A percentile compares a stretch with the other conserved stretches of the same genome.
These are phyloP conservation scores for Madurella fahalii DNA, from an alignment of 2,329 filamentous ascomycete genomes.

Conservation along the genomic window DNA sequence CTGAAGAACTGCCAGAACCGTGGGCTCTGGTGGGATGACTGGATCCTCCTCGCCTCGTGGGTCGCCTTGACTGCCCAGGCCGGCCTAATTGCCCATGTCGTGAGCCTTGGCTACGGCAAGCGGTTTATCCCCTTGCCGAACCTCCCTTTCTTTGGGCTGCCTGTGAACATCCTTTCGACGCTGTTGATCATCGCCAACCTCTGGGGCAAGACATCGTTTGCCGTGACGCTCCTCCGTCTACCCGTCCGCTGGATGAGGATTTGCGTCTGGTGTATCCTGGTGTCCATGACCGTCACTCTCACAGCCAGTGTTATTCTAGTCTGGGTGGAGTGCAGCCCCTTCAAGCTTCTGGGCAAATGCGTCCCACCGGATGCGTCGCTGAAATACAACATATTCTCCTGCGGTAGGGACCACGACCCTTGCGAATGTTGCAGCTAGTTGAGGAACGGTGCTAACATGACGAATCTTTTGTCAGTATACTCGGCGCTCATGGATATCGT, in stretches of 20 bases:
- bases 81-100: slow-evolving; percentile 14
- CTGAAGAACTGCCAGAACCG: slow-evolving; percentile 22
- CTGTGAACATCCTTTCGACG: slow-evolving; percentile 14
- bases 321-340: neutral
- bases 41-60: slow-evolving; percentile 20
- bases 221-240: slow-evolving; percentile 20
- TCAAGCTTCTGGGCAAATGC: slow-evolving; percentile 3
- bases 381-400: slow-evolving; percentile 22
- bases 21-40: slow-evolving; percentile 26
- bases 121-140: slow-evolving; percentile 11
- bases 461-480: slow-evolving; percentile 15
- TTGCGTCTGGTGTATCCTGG: slow-evolving; percentile 14
- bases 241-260: slow-evolving; percentile 18
- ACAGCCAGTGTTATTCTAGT: slow-evolving; percentile 8
- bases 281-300: slow-evolving; percentile 13
- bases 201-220: slow-evolving; percentile 22
- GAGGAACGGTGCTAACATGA: too few relatives aligned
- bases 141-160: slow-evolving; percentile 4
- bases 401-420: slow-evolving; percentile 38
- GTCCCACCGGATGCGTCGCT: slow-evolving; percentile 11
- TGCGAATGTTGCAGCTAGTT: too few relatives aligned
- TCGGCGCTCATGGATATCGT: slow-evolving; percentile 21
- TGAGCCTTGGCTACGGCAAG: slow-evolving; percentile 19
- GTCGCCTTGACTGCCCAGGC: slow-evolving; percentile 2
- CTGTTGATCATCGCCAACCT: slow-evolving; percentile 19